Base-by-base conservation (phyloP, 495 filamentous ascomycete genomes). In the Rostrohypoxylon terebratum region DNA sequence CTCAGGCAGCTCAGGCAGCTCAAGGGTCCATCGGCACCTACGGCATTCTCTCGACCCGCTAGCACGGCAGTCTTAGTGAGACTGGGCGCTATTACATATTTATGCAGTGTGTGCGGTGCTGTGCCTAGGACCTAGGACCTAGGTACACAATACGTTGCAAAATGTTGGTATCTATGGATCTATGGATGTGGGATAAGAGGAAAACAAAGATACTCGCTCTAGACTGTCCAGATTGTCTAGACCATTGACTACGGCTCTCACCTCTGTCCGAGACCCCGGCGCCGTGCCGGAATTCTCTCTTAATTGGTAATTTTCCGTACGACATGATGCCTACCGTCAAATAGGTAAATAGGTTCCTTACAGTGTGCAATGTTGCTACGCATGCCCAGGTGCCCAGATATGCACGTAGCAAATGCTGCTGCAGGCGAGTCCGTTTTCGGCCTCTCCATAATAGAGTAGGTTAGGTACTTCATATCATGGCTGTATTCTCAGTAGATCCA, bases 361-460 rank as follows among this genome's bases (percentile, higher is more conserved):
- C 47, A 71, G 45, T 45, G 36, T 13, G 13, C 36, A 38, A 13
- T 59, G 61, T 72, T 67, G 69, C 61, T 45, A 58, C 63, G 62
- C 69, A 63, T 53, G 69, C 50, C 50, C 42, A 45, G 42, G 42
- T 44, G 25, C 45, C 42, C 60, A 62, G 47, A 14, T 31, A 62
- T 55, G 47, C 42, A 48, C 54, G 36, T 54, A 63, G 50, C 28
- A 53, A 59, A 31, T 51, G 28, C 20, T 28, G 42, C 47, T 66
- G 38, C 60, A 48, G 44, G 21, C n/a, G 48, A 66, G 51, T 74
- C 66, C 66, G 71, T 38, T 63, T 60, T 74, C 71, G 71, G 71
- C 48, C 44, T 58, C 45, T 62, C 66, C 58, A 59, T 66, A n/a
- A n/a, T n/a, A n/a, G n/a, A n/a, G n/a, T n/a, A 58, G 18, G 59